Percentiles rank a stretch among this genome's conserved stretches.
These are phyloP conservation scores for Geotrichum candidum DNA, from an alignment of 1,139 yeast species.

Conservation along the genomic window DNA sequence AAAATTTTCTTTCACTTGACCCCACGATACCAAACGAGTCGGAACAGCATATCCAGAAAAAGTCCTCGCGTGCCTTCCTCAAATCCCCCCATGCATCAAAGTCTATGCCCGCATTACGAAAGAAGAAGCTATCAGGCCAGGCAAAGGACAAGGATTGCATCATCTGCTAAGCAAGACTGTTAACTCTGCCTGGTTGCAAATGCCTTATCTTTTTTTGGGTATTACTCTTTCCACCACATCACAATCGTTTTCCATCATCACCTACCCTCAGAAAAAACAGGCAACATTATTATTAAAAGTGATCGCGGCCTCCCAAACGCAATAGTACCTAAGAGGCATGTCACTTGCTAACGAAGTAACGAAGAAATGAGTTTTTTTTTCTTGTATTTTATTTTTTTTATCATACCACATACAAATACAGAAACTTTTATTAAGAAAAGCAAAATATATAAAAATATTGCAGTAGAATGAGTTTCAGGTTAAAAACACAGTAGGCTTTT, in stretches of 20 bases:
- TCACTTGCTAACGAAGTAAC: neutral
- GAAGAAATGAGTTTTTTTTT: neutral
- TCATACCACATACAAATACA: too few species aligned
- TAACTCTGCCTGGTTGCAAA: neutral
- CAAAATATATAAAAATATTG: neutral
- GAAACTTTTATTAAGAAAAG: neutral
- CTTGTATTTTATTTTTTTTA: neutral
- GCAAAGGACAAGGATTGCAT: conserved; percentile 15
- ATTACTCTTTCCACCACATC: neutral
- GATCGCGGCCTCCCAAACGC: neutral
- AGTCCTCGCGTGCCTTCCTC: neutral
- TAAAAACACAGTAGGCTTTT: too few species aligned
- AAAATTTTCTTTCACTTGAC: neutral
- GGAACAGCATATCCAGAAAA: conserved; percentile 2
- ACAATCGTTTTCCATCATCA: neutral
- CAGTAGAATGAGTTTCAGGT: too few species aligned
- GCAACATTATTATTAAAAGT: neutral
- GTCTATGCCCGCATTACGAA: conserved; percentile 17
- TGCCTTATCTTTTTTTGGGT: neutral
- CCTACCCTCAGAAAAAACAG: neutral
- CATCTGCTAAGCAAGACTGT: conserved; percentile 7
- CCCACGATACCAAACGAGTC: conserved; percentile 7
- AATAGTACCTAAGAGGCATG: neutral
- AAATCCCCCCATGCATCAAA: conserved; percentile 13
- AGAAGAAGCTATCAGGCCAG: neutral